Evolutionary conservation across 1,284 basidiomycete genomes (phyloP).

Genomic region (Cutaneotrichosporon spelunceum): DNA sequence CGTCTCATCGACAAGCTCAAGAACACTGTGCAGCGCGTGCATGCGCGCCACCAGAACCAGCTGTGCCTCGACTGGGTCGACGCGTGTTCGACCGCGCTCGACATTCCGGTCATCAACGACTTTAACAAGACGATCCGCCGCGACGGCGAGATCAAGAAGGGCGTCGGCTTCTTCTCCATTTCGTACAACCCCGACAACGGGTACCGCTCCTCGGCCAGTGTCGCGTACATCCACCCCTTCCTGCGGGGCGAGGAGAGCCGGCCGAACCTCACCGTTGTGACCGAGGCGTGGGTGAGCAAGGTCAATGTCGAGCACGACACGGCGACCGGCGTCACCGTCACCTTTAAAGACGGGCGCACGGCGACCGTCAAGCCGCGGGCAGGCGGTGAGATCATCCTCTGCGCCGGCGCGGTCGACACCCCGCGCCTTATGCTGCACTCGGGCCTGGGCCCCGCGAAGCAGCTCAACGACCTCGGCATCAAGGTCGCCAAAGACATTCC

Average conservation of each 20-base stretch:
- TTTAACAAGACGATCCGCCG: constrained; percentile 20
- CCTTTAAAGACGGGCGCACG: constrained; percentile 19
- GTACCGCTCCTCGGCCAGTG: constrained; percentile 12
- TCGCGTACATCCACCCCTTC: constrained; percentile 26
- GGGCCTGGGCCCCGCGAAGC: constrained; percentile 62
- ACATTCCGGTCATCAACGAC: constrained; percentile 23
- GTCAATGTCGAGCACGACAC: constrained; percentile 19
- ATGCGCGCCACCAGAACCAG: constrained; percentile 22
- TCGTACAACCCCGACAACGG: constrained; percentile 28
- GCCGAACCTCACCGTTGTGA: constrained; percentile 25
- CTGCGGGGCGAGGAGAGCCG: constrained; percentile 25
- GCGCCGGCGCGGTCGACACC: constrained; percentile 60
- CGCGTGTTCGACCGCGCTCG: constrained; percentile 17
- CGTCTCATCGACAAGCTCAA: constrained; percentile 24
- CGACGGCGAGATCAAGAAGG: constrained; percentile 17
- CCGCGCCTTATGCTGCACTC: constrained; percentile 63
- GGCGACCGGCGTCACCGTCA: constrained; percentile 25
- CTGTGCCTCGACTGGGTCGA: constrained; percentile 21
- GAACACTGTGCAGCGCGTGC: constrained; percentile 22
- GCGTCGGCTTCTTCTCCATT: constrained; percentile 25
- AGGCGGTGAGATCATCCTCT: constrained; percentile 48
- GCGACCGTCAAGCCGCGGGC: constrained; percentile 49
- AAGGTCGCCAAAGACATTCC: constrained; percentile 55
- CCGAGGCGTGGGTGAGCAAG: constrained; percentile 24
- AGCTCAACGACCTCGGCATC: constrained; percentile 58